A percentile compares a stretch with the other conserved stretches of the same genome.
Evolutionary conservation across 306 rosid species (phyloP).

Genomic region (Hippophae tibetana): DNA sequence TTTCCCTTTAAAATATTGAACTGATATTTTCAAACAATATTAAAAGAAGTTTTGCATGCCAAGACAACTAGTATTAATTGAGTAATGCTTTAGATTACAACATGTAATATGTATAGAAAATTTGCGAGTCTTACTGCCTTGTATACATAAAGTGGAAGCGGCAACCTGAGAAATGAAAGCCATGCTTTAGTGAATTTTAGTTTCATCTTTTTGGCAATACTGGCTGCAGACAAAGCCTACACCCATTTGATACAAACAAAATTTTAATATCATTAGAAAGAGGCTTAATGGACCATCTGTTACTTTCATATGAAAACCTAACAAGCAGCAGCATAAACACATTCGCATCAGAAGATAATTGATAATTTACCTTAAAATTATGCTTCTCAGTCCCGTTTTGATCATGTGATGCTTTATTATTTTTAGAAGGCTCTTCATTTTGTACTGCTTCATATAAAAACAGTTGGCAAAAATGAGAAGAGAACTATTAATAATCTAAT

Average conservation of each 20-base stretch:
- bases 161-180: constrained; percentile 65
- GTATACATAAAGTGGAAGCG: constrained; percentile 82
- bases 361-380: constrained; percentile 32
- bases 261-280: not conserved
- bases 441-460: constrained; percentile 31
- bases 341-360: constrained; percentile 11
- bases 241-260: constrained; percentile 19
- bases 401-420: constrained; percentile 33
- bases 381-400: constrained; percentile 36
- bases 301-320: constrained; percentile 3
- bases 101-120: not conserved
- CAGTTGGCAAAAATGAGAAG: constrained; percentile 13
- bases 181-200: constrained; percentile 86
- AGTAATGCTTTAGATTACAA: constrained; percentile 8
- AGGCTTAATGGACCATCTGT: constrained; percentile 2
- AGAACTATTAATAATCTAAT: not conserved
- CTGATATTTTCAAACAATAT: too few relatives aligned
- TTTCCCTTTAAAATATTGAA: too few relatives aligned
- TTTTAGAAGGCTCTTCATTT: constrained; percentile 30
- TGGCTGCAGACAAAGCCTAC: constrained; percentile 50
- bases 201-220: constrained; percentile 59
- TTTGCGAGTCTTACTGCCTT: constrained; percentile 61
- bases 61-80: not conserved
- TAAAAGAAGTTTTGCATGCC: too few relatives aligned
- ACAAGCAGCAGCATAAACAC: constrained; percentile 8